phyloP scores from a whole-genome alignment of 352 stramenopile genomes.

The Elongisporangium anandrum region DNA sequence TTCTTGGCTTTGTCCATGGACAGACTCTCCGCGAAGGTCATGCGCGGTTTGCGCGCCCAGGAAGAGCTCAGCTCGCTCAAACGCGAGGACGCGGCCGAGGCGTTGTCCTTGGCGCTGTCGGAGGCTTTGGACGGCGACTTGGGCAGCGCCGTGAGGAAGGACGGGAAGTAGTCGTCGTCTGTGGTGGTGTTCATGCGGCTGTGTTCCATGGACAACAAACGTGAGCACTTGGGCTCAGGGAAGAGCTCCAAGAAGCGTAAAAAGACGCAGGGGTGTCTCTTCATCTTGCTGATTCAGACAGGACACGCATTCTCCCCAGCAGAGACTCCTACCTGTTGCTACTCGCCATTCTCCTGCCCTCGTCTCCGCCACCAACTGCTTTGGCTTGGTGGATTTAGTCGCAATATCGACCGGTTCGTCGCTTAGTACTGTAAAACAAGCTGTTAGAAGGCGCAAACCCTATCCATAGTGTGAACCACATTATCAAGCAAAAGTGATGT shows the following conservation, averaged over 20 bases:
- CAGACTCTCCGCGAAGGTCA: slow-evolving; percentile 67
- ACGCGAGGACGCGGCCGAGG: slow-evolving; percentile 10
- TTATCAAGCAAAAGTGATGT: not conserved
- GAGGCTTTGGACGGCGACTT: slow-evolving; percentile 33
- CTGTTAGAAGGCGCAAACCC: not conserved
- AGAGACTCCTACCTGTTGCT: not conserved
- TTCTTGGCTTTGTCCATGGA: slow-evolving; percentile 54
- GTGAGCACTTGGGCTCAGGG: not conserved
- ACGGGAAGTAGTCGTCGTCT: slow-evolving; percentile 78
- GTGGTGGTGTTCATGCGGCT: slow-evolving; percentile 15
- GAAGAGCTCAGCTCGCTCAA: slow-evolving; percentile 17
- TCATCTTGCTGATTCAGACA: not conserved
- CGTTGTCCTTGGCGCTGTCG: slow-evolving; percentile 51
- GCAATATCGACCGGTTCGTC: not conserved
- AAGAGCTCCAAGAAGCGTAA: not conserved
- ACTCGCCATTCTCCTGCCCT: not conserved
- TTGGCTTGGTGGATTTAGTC: not conserved
- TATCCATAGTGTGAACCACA: not conserved
- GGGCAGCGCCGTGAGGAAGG: slow-evolving; percentile 53
- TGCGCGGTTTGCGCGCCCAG: slow-evolving; percentile 27
- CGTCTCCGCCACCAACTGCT: not conserved
- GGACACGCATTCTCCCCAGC: not conserved
- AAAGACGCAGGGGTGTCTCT: not conserved
- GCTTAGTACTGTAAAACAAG: not conserved
- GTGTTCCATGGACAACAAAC: not conserved